Conservation (phyloP, 2,329 filamentous ascomycete genomes). For the Aspergillus tubingensis region DNA sequence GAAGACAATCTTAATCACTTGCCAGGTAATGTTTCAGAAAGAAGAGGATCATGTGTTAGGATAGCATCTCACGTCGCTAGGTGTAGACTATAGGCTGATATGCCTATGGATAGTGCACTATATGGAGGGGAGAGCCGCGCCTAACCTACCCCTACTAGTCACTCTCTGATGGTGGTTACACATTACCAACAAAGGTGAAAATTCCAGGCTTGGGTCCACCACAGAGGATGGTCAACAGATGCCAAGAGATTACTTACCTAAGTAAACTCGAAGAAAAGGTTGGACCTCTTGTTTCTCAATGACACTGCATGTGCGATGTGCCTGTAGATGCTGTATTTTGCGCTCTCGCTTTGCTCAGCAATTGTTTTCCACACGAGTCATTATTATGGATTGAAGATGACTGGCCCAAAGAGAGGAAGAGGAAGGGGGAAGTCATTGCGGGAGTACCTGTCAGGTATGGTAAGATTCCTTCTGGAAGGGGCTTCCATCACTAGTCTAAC, state of each 20-base stretch:
- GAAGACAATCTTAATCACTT: background rate
- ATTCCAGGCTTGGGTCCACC: background rate
- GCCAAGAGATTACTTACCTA: background rate
- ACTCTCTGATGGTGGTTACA: background rate
- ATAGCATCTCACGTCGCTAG: background rate
- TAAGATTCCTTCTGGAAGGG: background rate
- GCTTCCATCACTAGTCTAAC: background rate
- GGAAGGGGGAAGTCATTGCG: background rate
- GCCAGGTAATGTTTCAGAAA: background rate
- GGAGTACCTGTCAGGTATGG: background rate
- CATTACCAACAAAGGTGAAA: background rate
- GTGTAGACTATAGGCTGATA: background rate
- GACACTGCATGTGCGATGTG: background rate
- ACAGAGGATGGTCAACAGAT: background rate
- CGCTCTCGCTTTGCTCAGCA: background rate
- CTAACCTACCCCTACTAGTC: background rate
- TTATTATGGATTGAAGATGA: background rate
- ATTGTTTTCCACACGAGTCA: background rate
- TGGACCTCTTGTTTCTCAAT: background rate
- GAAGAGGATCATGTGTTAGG: background rate
- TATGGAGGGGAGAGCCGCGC: too few relatives aligned
- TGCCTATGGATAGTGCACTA: too few relatives aligned
- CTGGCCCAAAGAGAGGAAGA: background rate
- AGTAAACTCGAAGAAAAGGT: background rate
- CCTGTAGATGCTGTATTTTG: background rate